Conservation (phyloP, 768 basidiomycete species). For the Dictyophora rubrovolvata region DNA sequence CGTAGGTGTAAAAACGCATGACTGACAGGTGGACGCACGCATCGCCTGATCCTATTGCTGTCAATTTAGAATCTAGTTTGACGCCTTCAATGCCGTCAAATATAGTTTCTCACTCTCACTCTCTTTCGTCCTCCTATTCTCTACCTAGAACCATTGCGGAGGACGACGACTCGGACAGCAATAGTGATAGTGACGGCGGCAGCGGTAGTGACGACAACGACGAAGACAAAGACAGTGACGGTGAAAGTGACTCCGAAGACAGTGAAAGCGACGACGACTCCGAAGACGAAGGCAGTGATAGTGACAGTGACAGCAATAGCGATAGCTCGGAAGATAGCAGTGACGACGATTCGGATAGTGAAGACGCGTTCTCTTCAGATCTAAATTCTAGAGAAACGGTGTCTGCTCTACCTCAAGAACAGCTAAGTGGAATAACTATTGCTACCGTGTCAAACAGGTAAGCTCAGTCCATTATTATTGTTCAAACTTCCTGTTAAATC, state of each 20-base stretch:
- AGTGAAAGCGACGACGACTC: conserved; percentile 33
- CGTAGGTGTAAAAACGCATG: background rate
- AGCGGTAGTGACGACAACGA: conserved; percentile 33
- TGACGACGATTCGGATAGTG: conserved; percentile 31
- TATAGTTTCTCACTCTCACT: background rate
- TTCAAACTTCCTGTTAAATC: background rate
- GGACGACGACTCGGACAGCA: conserved; percentile 31
- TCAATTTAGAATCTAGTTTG: background rate
- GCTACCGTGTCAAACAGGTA: background rate
- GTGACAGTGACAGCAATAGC: conserved; percentile 26
- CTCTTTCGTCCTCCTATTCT: background rate
- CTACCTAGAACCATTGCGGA: conserved; percentile 18
- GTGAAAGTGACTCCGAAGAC: conserved; percentile 27
- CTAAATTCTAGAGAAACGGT: background rate
- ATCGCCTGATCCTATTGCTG: background rate
- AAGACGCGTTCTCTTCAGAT: background rate
- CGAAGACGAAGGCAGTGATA: conserved; percentile 21
- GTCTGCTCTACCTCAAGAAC: background rate
- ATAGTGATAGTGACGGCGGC: conserved; percentile 40
- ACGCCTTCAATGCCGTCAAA: conserved; percentile 9
- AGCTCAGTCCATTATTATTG: background rate
- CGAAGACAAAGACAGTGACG: conserved; percentile 32
- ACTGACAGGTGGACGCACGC: background rate
- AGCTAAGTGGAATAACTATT: background rate
- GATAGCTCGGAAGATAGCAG: conserved; percentile 26